Evolutionary conservation across 2,329 filamentous ascomycete genomes (phyloP), one percentile per base, ranked within the genome.

Genomic region (Aspergillus candidus): DNA sequence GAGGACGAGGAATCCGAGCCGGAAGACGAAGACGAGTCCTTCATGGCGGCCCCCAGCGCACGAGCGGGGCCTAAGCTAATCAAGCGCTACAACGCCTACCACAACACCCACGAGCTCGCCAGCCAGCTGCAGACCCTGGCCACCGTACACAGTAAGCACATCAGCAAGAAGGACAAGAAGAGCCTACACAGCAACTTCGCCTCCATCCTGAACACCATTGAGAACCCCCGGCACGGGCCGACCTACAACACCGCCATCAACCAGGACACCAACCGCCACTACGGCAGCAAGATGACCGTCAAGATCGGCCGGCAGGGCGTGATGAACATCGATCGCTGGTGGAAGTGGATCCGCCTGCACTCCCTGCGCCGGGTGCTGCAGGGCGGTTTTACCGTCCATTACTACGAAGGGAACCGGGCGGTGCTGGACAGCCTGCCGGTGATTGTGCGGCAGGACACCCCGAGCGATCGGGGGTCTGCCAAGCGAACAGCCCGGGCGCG

Each of bases 271-370:
- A 79, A 79, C 18, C 71, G 71, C 17, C 72, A 74, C 38, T 81
- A 82, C 49, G 83, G 83, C 5, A 82, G 76, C 46, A 73, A 81
- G 45, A 71, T 84, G 67, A 76, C 69, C 10, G 72, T 87, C 32
- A 75, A 76, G 44, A 77, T 86, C 43, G 63, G 63, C 27, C 71
- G 72, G 15, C 75, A 73, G 37, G 77, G 79, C 3, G 73, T 76
- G 41, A 77, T 86, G 70, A 74, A 70, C 40, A 79, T 87, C 40
- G 82, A 87, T 62, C 76, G 77, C 51, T 88, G 84, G 84, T 87
- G 83, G 83, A 87, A 87, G 63, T 69, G 85, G 54, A 72, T 80
- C 53, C 72, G 82, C 27, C 64, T 86, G 40, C 78, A 81, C 48
- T 75, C 76, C 3, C 64, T 87, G 41, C 75, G 79, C 56, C 67